Conservation (phyloP, 225 moss, liverwort and hornwort species). For the Bryum argenteum region DNA sequence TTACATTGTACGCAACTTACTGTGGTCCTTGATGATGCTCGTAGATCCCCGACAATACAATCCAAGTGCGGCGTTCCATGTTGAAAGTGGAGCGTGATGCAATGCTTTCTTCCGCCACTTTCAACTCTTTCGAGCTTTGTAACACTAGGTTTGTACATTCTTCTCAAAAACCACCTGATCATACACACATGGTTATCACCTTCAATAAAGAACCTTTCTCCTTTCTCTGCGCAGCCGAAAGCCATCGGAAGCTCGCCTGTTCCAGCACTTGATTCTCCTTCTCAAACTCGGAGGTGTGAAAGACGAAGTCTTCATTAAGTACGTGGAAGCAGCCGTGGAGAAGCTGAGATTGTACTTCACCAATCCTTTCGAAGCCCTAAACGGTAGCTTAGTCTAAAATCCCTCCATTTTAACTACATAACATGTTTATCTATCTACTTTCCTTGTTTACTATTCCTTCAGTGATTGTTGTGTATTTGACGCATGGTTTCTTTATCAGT, state of each 20-base stretch:
- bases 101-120: slow-evolving; percentile 4
- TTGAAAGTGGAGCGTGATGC: slow-evolving; percentile 45
- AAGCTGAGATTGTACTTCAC: slow-evolving; percentile 38
- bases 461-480: too few relatives aligned
- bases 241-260: slow-evolving; percentile 33
- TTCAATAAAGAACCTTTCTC: too few relatives aligned
- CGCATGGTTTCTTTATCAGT: slow-evolving; percentile 22
- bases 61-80: slow-evolving; percentile 52
- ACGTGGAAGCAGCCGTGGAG: slow-evolving; percentile 31
- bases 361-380: slow-evolving; percentile 18
- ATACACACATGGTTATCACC: too few relatives aligned
- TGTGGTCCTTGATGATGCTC: not conserved
- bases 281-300: slow-evolving; percentile 38
- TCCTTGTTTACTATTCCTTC: too few relatives aligned
- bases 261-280: slow-evolving; percentile 47
- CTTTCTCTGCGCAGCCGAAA: slow-evolving; percentile 29
- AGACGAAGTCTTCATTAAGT: slow-evolving; percentile 32
- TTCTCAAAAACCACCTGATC: not conserved
- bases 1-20: not conserved
- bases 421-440: too few relatives aligned
- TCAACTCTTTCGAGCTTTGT: slow-evolving; percentile 49
- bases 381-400: slow-evolving; percentile 20
- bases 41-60: slow-evolving; percentile 43
- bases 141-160: slow-evolving; percentile 42
- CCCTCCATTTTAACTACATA: too few relatives aligned